Conservation (phyloP, 306 rosid genomes). For the Vigna reflexopilosa region DNA sequence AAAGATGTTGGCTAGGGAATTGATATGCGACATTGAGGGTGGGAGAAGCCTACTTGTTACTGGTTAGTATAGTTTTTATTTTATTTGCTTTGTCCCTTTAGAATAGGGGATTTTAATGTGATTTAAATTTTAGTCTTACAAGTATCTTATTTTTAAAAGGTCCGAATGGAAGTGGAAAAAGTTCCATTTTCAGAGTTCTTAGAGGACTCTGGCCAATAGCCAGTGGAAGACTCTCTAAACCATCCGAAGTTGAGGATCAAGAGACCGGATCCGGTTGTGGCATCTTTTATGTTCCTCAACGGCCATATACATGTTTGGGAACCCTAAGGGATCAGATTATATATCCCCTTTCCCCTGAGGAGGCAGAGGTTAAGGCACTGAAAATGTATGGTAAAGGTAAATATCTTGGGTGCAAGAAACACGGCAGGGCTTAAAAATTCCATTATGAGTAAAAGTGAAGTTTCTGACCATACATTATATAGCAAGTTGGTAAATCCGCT, state of each 20-base stretch:
- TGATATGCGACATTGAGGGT: constrained; percentile 68
- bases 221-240: constrained; percentile 73
- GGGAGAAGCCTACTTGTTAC: constrained; percentile 84
- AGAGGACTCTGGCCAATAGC: constrained; percentile 85
- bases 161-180: constrained; percentile 93
- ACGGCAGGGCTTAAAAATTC: constrained; percentile 22
- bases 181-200: constrained; percentile 88
- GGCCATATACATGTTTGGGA: constrained; percentile 90
- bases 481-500: background rate
- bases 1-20: constrained; percentile 76
- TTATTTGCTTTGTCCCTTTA: constrained; percentile 21
- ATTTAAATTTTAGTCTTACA: constrained; percentile 31
- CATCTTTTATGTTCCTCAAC: constrained; percentile 88
- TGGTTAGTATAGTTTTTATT: constrained; percentile 57
- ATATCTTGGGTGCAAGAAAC: constrained; percentile 24
- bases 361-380: constrained; percentile 68
- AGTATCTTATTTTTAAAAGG: constrained; percentile 53
- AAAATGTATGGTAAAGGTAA: constrained; percentile 68
- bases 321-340: constrained; percentile 92
- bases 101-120: constrained; percentile 15
- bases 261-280: constrained; percentile 62
- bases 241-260: constrained; percentile 56
- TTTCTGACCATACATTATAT: background rate
- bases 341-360: constrained; percentile 79
- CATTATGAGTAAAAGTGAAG: constrained; percentile 4